Percentiles rank a stretch among this genome's conserved stretches.
Conservation (phyloP, 768 basidiomycete species). For the Russula sp. region DNA sequence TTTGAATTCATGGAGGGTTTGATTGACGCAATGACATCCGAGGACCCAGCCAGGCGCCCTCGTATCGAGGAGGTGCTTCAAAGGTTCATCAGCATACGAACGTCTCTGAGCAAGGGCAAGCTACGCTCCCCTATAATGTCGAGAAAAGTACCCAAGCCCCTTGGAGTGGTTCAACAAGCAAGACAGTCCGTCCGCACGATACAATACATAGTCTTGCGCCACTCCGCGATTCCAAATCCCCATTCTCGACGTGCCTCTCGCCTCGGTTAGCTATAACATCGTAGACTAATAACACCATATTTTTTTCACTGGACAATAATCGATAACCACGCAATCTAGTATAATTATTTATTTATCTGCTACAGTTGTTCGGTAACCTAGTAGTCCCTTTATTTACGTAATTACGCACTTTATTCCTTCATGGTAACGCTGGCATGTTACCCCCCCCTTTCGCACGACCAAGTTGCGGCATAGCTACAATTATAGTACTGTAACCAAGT, state of each 20-base stretch:
- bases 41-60: constrained; percentile 26
- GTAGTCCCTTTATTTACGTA: too few species aligned
- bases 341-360: neutral
- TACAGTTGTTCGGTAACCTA: too few species aligned
- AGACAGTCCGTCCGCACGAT: constrained; percentile 1
- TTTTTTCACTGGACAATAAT: too few species aligned
- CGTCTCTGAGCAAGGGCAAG: constrained; percentile 1
- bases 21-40: constrained; percentile 24
- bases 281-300: too few species aligned
- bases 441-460: too few species aligned
- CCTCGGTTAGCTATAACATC: neutral
- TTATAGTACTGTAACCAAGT: too few species aligned
- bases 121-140: constrained; percentile 4
- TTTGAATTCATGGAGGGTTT: constrained; percentile 26
- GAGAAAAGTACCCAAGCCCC: neutral
- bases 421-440: too few species aligned
- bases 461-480: too few species aligned
- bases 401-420: too few species aligned
- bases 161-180: neutral
- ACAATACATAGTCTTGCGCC: neutral
- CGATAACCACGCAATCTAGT: too few species aligned
- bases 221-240: neutral
- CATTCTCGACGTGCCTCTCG: neutral
- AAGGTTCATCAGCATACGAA: neutral
- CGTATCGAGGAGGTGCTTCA: constrained; percentile 17